Conservation (phyloP, 2,329 filamentous ascomycete genomes). For the Macrophomina pseudophaseolina region DNA sequence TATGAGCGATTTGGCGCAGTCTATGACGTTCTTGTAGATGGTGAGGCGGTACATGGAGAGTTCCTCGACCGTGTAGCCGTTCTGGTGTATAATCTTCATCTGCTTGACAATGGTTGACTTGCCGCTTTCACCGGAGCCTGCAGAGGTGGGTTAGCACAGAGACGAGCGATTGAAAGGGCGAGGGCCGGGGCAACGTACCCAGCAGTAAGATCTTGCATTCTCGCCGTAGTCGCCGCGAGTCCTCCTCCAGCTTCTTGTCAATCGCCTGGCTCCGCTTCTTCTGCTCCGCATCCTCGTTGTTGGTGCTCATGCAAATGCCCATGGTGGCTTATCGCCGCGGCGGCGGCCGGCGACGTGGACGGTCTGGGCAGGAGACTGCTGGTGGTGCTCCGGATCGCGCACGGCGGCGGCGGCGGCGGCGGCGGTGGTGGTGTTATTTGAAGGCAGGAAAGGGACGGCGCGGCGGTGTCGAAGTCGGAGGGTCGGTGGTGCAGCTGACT, state of each 20-base stretch:
- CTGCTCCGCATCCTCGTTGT: conserved; percentile 84
- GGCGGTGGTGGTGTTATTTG: neutral
- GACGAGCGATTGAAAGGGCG: conserved; percentile 13
- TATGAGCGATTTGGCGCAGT: conserved; percentile 94
- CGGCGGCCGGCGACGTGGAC: conserved; percentile 24
- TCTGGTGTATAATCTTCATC: conserved; percentile 99
- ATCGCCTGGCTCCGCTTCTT: conserved; percentile 98
- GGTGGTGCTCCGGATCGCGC: conserved; percentile 13
- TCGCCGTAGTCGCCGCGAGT: conserved; percentile 86
- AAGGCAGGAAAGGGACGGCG: neutral
- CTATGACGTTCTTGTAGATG: conserved; percentile 96
- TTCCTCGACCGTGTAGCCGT: conserved; percentile 94
- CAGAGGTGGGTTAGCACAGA: conserved; percentile 36
- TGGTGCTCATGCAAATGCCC: conserved; percentile 92
- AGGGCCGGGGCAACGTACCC: conserved; percentile 61
- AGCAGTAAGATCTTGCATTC: conserved; percentile 99
- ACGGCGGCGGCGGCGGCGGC: conserved; percentile 1
- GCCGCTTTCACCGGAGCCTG: conserved; percentile 96
- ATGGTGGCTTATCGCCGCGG: conserved; percentile 59
- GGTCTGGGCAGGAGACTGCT: conserved; percentile 11
- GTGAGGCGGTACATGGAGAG: conserved; percentile 92
- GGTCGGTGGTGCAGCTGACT: neutral
- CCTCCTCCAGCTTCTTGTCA: conserved; percentile 90
- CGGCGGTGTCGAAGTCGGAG: neutral
- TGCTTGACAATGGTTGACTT: conserved; percentile 99